Evolutionary conservation across 352 stramenopile species (phyloP).

Genomic region (Blastocystis sp.): DNA sequence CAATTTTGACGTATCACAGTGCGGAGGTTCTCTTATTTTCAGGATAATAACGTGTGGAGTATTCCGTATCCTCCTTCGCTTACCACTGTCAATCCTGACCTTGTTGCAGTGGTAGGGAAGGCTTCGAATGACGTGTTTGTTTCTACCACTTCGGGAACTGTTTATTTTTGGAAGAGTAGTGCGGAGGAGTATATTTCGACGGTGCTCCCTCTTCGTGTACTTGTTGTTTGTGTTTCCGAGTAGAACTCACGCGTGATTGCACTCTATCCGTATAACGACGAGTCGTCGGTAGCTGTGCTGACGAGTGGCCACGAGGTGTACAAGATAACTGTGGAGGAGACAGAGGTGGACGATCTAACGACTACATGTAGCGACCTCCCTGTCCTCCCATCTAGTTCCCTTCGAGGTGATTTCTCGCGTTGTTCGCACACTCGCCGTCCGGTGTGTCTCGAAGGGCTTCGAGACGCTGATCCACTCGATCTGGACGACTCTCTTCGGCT

Average conservation of each 20-base stretch:
- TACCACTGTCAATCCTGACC: background rate
- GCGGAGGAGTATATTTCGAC: background rate
- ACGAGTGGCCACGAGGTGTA: background rate
- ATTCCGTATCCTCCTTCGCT: background rate
- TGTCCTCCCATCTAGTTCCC: background rate
- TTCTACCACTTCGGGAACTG: background rate
- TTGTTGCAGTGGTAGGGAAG: background rate
- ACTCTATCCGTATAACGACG: background rate
- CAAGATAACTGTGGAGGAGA: background rate
- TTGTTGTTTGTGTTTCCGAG: background rate
- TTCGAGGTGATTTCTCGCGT: background rate
- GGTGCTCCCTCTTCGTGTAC: background rate
- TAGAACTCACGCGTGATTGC: background rate
- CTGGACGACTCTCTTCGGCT: background rate
- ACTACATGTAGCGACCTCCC: background rate
- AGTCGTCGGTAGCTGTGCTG: background rate
- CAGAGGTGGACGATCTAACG: background rate
- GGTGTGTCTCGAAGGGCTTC: no score
- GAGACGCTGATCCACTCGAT: background rate
- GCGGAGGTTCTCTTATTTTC: no score
- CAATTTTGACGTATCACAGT: background rate
- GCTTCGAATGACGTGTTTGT: background rate
- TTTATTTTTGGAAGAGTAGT: background rate
- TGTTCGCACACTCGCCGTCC: background rate
- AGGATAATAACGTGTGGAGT: background rate